Base-by-base conservation (phyloP, 2,329 filamentous ascomycete species). In the Pestalotiopsis sp. region DNA sequence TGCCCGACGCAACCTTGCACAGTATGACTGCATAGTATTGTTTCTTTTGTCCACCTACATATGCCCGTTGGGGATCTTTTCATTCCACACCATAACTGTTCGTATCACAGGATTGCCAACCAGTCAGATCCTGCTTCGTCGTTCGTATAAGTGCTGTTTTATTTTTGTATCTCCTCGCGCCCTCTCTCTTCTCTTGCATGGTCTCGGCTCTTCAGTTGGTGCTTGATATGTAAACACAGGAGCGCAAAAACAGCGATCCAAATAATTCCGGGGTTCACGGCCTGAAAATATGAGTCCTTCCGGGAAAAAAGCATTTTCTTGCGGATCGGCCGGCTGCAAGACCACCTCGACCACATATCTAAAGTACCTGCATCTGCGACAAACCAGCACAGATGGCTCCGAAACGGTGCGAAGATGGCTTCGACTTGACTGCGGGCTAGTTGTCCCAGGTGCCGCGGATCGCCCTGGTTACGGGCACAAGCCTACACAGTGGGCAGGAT, bases 331-430 rank as follows among this genome's bases (percentile, higher is more conserved):
- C 27, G 57, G 57, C 57, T 59, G 23, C 23, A 27, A 7, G 57
- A 52, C n/a, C 45, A 52, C 23, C 23, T 23, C 23, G 14, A 49
- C n/a, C 56, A 23, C 11, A 9, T 23, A 23, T 11, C 57, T 27
- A 36, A 59, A 59, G 14, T 59, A 59, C 57, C 57, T 7, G 59
- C 59, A 31, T 36, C 31, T 62, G 59, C 39, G 27, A 39, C 59
- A 62, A 36, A n/a, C 59, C 59, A 62, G 27, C 25, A 20, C 38
- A 62, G 31, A 62, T 62, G 38, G 59, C 59, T n/a, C 13, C 59
- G 23, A 62, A 62, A 39, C 59, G 36, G 59, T 38, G 17, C 36
- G 23, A 25, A 62, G 27, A 36, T 62, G 59, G 31, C 57, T 59
- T 59, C 17, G 17, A 9, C 31, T 59, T 31, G 25, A 59, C 13